Base-by-base conservation (phyloP, 139 green algal species). In the Trebouxia sp. region DNA sequence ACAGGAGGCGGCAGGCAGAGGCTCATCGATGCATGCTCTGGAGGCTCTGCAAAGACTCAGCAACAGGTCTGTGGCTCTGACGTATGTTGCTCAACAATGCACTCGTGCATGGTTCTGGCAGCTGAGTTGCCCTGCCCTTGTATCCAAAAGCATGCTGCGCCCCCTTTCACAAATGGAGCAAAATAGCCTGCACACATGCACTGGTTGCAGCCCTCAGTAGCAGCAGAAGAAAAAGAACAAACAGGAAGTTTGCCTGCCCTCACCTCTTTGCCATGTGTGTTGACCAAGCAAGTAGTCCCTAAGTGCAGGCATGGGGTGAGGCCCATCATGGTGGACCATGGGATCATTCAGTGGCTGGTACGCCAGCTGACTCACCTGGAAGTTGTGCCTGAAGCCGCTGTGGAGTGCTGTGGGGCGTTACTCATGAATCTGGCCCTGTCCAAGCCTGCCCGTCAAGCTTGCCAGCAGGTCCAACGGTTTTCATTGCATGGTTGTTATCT, bases 381-480 rank as follows among this genome's bases (percentile, higher is more conserved):
- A 39, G 22, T 11, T 8, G 38, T 77, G 39, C n/a, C 41, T 24
- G 0, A 56, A 8, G 30, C 26, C 28, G 39, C 22, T 10, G 11
- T 77, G 14, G 69, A 77, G 69, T 77, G 42, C 42, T 77, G 41
- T 51, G 42, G 69, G 11, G 42, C 42, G 1, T 35, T 77, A 7
- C 69, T 58, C 69, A 77, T 77, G 39, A 51, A 77, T 22, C 41
- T 77, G 41, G 39, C 42, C 14, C 28, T 55, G 69, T 51, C 26
- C 39, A 56, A 77, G 69, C 2, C 69, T 38, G 42, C 39, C 20
- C 41, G 69, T 0, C 26, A 51, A 24, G 69, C 24, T 26, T 77
- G 69, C 39, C 26, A 58, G n/a, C 69, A 77, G 69, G 42, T 77
- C 28, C 30, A 69, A 1, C 15, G 11, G 65, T 43, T 0, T 47